phyloP scores from a whole-genome alignment of 1,139 yeast genomes.

The Suhomyces anneliseae region DNA sequence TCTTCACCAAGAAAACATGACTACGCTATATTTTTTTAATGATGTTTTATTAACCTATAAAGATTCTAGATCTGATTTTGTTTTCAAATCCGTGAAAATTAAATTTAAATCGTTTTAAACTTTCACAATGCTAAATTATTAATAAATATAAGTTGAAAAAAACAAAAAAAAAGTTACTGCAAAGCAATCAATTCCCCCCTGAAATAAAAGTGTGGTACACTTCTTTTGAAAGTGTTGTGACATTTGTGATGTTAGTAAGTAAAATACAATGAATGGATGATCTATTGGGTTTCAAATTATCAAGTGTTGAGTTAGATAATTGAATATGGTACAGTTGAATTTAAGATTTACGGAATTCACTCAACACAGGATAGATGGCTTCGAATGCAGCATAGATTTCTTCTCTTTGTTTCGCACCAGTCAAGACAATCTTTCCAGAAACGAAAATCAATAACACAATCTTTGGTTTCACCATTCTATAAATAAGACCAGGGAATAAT shows the following conservation, averaged over 20 bases:
- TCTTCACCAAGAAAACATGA: background rate
- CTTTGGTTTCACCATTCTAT: constrained; percentile 99
- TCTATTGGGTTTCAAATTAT: background rate
- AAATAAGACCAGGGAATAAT: constrained; percentile 95
- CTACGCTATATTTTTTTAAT: no score
- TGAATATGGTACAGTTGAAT: constrained; percentile 6
- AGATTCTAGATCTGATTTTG: background rate
- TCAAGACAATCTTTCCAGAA: constrained; percentile 94
- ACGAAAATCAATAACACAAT: constrained; percentile 94
- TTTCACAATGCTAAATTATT: constrained; percentile 7
- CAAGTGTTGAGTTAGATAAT: background rate
- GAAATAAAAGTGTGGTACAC: constrained; percentile 6
- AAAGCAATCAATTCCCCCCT: constrained; percentile 3
- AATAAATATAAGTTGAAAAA: constrained; percentile 5
- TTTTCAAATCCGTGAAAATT: constrained; percentile 2
- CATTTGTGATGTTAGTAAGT: constrained; percentile 1
- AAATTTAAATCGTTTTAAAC: background rate
- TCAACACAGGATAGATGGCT: constrained; percentile 95
- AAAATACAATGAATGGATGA: constrained; percentile 7
- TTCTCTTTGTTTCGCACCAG: constrained; percentile 99
- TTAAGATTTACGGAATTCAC: constrained; percentile 90
- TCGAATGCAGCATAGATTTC: constrained; percentile 98
- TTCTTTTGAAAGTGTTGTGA: constrained; percentile 1
- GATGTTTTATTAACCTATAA: constrained; percentile 9
- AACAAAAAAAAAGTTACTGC: background rate